Evolutionary conservation across 331 rosid genomes (phyloP), one percentile per base, ranked within the genome.

Genomic region (Spiraea crenata): DNA sequence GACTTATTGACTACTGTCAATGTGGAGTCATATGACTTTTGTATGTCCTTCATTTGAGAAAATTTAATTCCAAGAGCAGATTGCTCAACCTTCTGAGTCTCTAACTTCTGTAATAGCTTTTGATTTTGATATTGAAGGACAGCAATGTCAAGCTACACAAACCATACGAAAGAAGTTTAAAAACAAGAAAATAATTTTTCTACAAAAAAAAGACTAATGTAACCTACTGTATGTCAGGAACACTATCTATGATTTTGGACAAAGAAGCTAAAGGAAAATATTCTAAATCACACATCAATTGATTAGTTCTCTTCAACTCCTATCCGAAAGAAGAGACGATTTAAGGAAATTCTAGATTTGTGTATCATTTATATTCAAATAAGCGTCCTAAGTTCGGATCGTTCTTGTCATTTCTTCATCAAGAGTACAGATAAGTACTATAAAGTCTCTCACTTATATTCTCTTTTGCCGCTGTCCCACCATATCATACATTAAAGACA

Each of bases 81-180:
- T 78, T 80, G 49, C 75, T 95, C 99, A 69, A 89, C 68, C 82
- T 89, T 95, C 81, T 95, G 99, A 57, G 90, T 76, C 83, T 95
- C 99, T 74, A 95, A 81, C 81, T 91, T 95, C 85, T 91, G 93
- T 25, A 66, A 76, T 74, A 95, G 96, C 84, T 88, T 95, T 83
- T 91, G 96, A 80, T 91, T 95, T 84, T 88, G 98, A 85, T 61
- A 88, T 77, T 91, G 96, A 82, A 95, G 93, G 72, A 95, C 89
- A 64, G 88, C 63, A 77, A 91, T 80, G 76, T 89, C 96, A 79
- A 88, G 89, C 99, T 95, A 82, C 74, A 91, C 39, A 73, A 63
- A 76, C 79, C 5, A 67, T 42, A 79, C 71, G 56, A 71, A 60
- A 64, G 40, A 49, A 72, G 68, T 50, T 56, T 13, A 63, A 69